A percentile compares a stretch with the other conserved stretches of the same genome.
Evolutionary conservation across 495 filamentous ascomycete genomes (phyloP).

Genomic region (Penicillium parvum): DNA sequence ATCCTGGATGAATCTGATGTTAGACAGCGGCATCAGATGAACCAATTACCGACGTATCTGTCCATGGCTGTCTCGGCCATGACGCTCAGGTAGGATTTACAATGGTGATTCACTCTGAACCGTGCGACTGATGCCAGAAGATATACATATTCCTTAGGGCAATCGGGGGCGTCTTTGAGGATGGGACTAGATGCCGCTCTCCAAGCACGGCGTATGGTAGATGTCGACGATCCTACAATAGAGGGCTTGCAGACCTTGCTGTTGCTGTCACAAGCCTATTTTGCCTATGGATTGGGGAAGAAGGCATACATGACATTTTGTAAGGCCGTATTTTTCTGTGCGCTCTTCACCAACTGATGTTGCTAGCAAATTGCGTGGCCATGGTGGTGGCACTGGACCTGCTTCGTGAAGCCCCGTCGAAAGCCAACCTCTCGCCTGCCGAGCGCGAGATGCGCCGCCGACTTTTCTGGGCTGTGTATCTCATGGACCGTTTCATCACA

Average conservation of each 20-base stretch:
- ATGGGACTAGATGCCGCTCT: conserved; percentile 64
- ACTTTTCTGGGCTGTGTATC: conserved; percentile 80
- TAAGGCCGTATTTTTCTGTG: conserved; percentile 32
- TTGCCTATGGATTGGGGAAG: conserved; percentile 72
- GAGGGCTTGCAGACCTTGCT: conserved; percentile 71
- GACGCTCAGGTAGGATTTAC: conserved; percentile 53
- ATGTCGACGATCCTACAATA: conserved; percentile 73
- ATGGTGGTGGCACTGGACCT: conserved; percentile 77
- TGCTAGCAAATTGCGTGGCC: conserved; percentile 65
- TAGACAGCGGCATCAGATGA: conserved; percentile 61
- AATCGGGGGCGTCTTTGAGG: conserved; percentile 53
- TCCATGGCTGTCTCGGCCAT: conserved; percentile 71
- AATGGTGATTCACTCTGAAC: not conserved
- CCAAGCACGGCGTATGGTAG: conserved; percentile 62
- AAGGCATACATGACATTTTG: conserved; percentile 81
- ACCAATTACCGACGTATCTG: conserved; percentile 59
- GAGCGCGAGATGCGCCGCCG: conserved; percentile 71
- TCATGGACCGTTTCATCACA: conserved; percentile 74
- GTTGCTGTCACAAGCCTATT: conserved; percentile 70
- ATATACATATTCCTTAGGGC: conserved; percentile 58
- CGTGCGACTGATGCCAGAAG: conserved; percentile 24
- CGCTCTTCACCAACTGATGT: conserved; percentile 10
- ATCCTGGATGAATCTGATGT: conserved; percentile 70
- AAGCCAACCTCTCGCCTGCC: conserved; percentile 49
- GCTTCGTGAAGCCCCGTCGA: conserved; percentile 62